A percentile compares a stretch with the other conserved stretches of the same genome.
phyloP scores from a whole-genome alignment of 169 alveolate species.

The Eimeria praecox region DNA sequence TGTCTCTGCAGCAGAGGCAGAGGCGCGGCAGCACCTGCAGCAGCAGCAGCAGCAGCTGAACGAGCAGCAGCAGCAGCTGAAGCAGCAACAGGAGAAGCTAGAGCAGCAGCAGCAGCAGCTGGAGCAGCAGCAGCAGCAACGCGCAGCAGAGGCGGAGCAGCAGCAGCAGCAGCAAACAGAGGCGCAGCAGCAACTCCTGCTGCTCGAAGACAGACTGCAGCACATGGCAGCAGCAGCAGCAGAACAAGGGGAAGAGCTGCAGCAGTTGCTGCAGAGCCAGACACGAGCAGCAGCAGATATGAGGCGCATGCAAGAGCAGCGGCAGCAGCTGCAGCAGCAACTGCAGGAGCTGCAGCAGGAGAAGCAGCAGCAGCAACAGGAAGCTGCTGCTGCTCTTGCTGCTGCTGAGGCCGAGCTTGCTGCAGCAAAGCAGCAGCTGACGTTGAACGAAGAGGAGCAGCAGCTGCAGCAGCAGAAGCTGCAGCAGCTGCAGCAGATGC shows the following conservation, averaged over 20 bases:
- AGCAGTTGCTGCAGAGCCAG: conserved; percentile 21
- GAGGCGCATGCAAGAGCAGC: conserved; percentile 41
- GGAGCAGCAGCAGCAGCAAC: background rate
- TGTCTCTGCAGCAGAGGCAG: conserved; percentile 34
- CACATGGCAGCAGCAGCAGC: conserved; percentile 57
- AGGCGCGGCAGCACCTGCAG: conserved; percentile 52
- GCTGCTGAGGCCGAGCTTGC: conserved; percentile 62
- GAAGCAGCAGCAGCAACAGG: conserved; percentile 52
- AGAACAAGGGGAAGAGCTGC: background rate
- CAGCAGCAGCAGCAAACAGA: conserved; percentile 39
- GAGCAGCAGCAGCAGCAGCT: conserved; percentile 41
- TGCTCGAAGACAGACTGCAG: conserved; percentile 33
- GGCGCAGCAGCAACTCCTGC: conserved; percentile 63
- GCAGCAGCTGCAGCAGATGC: conserved; percentile 58
- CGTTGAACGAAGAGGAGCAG: conserved; percentile 14
- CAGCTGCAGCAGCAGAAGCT: conserved; percentile 70
- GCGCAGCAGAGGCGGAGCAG: conserved; percentile 57
- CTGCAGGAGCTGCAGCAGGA: conserved; percentile 56
- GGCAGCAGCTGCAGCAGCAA: conserved; percentile 75
- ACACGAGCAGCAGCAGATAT: conserved; percentile 30
- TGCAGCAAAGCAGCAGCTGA: conserved; percentile 51
- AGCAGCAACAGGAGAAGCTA: background rate
- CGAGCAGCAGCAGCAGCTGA: background rate
- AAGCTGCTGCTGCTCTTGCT: conserved; percentile 49
- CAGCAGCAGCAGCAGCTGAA: conserved; percentile 11